Evolutionary conservation across 371 early-diverging fungal species (phyloP).

Genomic region (Mortierella sp.): DNA sequence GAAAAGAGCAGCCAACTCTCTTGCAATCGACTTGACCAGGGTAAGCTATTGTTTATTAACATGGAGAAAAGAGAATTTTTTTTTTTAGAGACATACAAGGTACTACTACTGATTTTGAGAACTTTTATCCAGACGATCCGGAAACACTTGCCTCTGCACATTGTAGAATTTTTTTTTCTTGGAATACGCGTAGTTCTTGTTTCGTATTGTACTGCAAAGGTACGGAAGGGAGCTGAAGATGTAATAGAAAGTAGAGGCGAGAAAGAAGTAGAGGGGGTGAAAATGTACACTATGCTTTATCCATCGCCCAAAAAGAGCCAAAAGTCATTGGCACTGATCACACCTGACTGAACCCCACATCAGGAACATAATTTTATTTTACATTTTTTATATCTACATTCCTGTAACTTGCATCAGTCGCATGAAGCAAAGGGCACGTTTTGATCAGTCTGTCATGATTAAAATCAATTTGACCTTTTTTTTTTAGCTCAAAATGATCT

Average conservation of each 20-base stretch:
- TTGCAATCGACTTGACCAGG: conserved; percentile 25
- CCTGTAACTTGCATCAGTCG: conserved; percentile 1
- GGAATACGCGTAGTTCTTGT: no score
- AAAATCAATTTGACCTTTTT: not conserved
- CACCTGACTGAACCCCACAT: not conserved
- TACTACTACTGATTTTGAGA: no score
- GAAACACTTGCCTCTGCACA: conserved; percentile 10
- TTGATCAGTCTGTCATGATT: not conserved
- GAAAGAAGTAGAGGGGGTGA: not conserved
- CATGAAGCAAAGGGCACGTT: not conserved
- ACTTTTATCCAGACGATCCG: no score
- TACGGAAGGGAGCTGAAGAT: no score
- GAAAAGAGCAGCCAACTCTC: conserved; percentile 25
- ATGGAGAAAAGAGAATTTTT: not conserved
- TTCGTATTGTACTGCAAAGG: no score
- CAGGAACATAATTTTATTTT: not conserved
- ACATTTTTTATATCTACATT: not conserved
- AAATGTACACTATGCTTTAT: not conserved
- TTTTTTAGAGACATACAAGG: no score
- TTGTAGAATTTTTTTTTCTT: not conserved
- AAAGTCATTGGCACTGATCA: not conserved
- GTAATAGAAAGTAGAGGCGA: not conserved
- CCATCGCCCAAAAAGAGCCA: not conserved
- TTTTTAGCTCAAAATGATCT: not conserved
- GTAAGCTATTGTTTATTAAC: conserved; percentile 16